Conservation (phyloP, 164 flowering plant genomes). For the Magnolia changhungtana region DNA sequence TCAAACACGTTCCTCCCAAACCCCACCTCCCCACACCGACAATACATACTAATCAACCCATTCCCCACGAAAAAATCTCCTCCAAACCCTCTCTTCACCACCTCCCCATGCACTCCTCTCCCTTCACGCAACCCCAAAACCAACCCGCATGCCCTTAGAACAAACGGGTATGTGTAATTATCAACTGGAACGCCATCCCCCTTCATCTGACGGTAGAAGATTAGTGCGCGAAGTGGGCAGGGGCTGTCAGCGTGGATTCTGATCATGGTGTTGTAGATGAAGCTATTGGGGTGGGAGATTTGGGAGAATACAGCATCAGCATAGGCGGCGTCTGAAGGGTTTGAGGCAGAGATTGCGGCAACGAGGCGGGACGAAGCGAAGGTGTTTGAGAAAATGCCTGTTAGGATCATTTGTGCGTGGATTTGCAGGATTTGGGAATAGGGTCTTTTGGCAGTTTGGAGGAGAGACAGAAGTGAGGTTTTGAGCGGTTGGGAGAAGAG, state of each 20-base stretch:
- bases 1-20: constrained; percentile 31
- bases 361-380: constrained; percentile 22
- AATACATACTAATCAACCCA: constrained; percentile 41
- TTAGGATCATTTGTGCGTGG: constrained; percentile 33
- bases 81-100: constrained; percentile 33
- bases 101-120: constrained; percentile 33
- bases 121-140: constrained; percentile 26
- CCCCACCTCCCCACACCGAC: constrained; percentile 25
- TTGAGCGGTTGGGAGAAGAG: neutral
- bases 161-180: constrained; percentile 37
- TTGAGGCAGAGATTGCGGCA: constrained; percentile 6
- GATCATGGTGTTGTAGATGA: constrained; percentile 38
- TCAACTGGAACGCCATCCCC: constrained; percentile 18
- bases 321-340: constrained; percentile 9
- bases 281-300: constrained; percentile 19
- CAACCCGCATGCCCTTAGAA: constrained; percentile 38
- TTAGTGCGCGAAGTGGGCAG: constrained; percentile 18
- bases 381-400: constrained; percentile 20
- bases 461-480: constrained; percentile 26
- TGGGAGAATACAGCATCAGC: constrained; percentile 19
- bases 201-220: constrained; percentile 23
- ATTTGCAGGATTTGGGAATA: constrained; percentile 31
- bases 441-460: constrained; percentile 23
- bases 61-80: constrained; percentile 33
- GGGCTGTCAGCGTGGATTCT: constrained; percentile 23